Evolutionary conservation across 2,329 filamentous ascomycete genomes (phyloP).

Genomic region (Aspergillus novofumigatus): DNA sequence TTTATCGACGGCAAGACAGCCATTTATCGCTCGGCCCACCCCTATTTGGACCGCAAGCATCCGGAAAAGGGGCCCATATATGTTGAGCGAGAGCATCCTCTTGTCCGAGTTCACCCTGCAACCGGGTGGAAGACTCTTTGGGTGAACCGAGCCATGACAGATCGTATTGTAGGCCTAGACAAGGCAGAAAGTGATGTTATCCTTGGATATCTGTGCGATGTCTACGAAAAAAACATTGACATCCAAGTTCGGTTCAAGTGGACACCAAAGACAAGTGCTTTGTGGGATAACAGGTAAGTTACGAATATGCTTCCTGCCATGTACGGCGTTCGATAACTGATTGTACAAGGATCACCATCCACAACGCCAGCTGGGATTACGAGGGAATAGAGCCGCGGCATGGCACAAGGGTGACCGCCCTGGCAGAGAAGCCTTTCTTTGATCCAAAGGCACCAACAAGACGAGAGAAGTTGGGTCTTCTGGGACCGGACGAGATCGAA

Average conservation of each 20-base stretch:
- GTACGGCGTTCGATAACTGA: not conserved
- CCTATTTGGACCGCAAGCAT: constrained; percentile 62
- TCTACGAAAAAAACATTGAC: constrained; percentile 66
- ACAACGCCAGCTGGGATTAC: constrained; percentile 72
- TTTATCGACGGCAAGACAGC: constrained; percentile 65
- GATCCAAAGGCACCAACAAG: constrained; percentile 61
- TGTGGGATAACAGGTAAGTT: constrained; percentile 65
- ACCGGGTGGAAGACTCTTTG: constrained; percentile 72
- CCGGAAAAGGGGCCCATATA: constrained; percentile 59
- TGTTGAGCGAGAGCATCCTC: constrained; percentile 63
- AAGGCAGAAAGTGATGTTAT: constrained; percentile 65
- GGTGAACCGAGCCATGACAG: constrained; percentile 68
- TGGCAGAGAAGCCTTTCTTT: constrained; percentile 70
- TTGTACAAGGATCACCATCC: constrained; percentile 59
- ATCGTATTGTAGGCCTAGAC: constrained; percentile 64
- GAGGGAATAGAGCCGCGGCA: constrained; percentile 63
- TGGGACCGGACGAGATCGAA: constrained; percentile 52
- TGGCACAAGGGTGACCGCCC: constrained; percentile 65
- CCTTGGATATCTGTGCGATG: constrained; percentile 62
- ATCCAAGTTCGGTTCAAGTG: constrained; percentile 70
- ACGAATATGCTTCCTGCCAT: not conserved
- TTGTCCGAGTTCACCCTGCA: constrained; percentile 67
- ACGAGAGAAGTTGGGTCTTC: constrained; percentile 61
- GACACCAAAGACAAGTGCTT: constrained; percentile 61
- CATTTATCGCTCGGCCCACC: constrained; percentile 62